Conservation (phyloP, 257 asterid genomes). For the Solanum microdontum region DNA sequence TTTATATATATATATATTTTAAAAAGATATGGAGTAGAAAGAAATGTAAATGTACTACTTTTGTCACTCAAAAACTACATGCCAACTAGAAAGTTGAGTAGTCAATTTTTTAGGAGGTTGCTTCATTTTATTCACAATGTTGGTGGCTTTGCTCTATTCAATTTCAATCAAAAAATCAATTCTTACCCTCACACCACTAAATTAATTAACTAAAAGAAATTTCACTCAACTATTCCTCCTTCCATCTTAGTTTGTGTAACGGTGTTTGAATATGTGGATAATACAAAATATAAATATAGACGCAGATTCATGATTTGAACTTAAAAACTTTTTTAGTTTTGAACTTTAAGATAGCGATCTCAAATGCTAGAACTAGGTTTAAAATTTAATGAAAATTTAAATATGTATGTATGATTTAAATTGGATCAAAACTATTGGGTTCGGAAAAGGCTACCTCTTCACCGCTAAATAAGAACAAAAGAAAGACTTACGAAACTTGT, state of each 20-base stretch:
- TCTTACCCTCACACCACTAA: not conserved
- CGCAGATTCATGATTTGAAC: not conserved
- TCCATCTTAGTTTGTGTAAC: not conserved
- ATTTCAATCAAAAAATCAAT: not conserved
- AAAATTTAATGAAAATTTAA: not conserved
- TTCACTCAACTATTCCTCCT: not conserved
- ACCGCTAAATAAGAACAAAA: not conserved
- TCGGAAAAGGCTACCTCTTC: not conserved
- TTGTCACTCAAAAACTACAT: constrained; percentile 21
- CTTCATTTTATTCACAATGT: not conserved
- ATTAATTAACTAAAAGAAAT: not conserved
- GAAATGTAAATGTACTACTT: not conserved
- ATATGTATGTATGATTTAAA: not conserved
- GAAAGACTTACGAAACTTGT: not conserved
- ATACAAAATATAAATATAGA: accelerated
- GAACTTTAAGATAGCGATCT: not conserved
- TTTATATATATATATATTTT: not conserved
- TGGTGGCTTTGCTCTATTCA: constrained; percentile 2
- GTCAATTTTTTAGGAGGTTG: constrained; percentile 3
- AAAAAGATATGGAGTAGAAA: not conserved
- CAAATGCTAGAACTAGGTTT: not conserved
- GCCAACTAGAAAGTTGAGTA: constrained; percentile 25
- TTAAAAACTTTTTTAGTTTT: no score
- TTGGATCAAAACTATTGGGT: not conserved
- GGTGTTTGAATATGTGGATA: not conserved